phyloP scores from a whole-genome alignment of 768 basidiomycete genomes.

The Mrakia frigida region DNA sequence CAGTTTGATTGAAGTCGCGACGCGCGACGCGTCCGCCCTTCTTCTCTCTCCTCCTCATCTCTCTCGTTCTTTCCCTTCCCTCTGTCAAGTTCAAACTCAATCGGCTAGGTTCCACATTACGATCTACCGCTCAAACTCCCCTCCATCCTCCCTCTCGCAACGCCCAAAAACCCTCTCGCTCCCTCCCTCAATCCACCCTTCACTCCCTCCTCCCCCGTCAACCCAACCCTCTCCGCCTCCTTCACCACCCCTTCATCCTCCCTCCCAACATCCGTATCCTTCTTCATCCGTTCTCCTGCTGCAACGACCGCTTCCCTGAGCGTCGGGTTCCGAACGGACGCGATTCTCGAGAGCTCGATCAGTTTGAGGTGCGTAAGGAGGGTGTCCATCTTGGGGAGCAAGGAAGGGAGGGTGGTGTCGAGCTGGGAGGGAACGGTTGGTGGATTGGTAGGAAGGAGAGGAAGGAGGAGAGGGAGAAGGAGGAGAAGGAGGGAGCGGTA shows the following conservation, averaged over 20 bases:
- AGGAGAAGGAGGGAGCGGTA: not conserved
- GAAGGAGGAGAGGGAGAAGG: not conserved
- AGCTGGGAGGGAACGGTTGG: not conserved
- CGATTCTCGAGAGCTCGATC: not conserved
- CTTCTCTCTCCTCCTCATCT: no score
- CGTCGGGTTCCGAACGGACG: not conserved
- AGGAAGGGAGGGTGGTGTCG: not conserved
- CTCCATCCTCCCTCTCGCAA: slow-evolving; percentile 4
- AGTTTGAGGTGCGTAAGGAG: slow-evolving; percentile 2
- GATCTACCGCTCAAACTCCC: not conserved
- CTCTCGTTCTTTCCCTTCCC: no score
- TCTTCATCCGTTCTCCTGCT: not conserved
- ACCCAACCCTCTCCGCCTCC: not conserved
- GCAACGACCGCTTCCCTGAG: not conserved
- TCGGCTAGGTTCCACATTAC: no score
- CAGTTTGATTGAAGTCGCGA: no score
- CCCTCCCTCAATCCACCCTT: slow-evolving; percentile 17
- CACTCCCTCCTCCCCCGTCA: slow-evolving; percentile 6
- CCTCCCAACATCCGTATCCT: not conserved
- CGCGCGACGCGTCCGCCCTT: no score
- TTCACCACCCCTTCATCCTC: not conserved
- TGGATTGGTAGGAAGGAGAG: not conserved
- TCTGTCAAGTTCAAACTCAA: no score
- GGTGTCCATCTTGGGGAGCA: not conserved
- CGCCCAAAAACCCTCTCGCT: not conserved